Evolutionary conservation across 257 asterid genomes (phyloP), one percentile per base, ranked within the genome.

Genomic region (Scutellaria baicalensis): DNA sequence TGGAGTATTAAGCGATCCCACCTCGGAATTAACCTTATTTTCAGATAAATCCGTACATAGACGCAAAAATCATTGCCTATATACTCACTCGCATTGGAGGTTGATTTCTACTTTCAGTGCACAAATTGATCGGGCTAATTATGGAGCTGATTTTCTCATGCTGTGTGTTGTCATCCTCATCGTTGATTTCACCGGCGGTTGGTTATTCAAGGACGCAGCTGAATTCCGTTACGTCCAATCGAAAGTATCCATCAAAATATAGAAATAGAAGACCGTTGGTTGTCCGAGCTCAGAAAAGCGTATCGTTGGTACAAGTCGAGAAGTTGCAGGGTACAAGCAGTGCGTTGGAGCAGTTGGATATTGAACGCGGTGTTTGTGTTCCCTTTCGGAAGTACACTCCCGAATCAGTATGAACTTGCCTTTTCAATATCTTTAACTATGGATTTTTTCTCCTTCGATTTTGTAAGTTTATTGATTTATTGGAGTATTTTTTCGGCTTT

Each of bases 341-440:
- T 23, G 97, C 97, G 66, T 76, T 85, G 84, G 97, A 92, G 45
- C 97, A 88, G 77, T 88, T 90, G 57, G 98, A 92, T 73, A 65
- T 90, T 57, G 98, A 92, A 76, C 96, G 95, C 21, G 98, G 97
- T 17, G 95, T 92, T 51, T 90, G 97, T 78, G 60, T 89, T 66
- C 98, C 98, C 17, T 92, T 89, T 51, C 85, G 98, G 59, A 92
- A 92, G 84, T 92, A 92, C 66, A 82, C 88, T 6, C 97, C 98
- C 0, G 82, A 85, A 85, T 72, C 76, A 45, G 98, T 92, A 81
- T 45, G 89, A 73, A 5, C 16, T 62, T 42, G 5, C 59, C 20
- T 33, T 20, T 36, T 9, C 11, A 9, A 20, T 2, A 20, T 55
- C 8, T 49, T 11, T 12, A 6, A 8, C 52, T 10, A 39, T 59